Conservation (phyloP, 805 yeast genomes). For the Metschnikowia rubicola region DNA sequence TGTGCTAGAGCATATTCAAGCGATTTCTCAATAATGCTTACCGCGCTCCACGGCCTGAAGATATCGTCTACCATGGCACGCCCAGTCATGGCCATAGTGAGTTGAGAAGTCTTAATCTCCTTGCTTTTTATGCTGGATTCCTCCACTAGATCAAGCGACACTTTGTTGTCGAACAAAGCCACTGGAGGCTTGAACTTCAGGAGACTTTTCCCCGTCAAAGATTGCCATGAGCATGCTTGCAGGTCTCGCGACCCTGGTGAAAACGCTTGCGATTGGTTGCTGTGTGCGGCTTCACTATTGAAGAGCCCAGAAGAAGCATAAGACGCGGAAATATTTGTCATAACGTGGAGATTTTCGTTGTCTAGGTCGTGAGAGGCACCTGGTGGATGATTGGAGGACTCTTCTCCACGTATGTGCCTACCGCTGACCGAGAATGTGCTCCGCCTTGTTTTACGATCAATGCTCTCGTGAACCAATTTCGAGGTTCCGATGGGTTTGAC, state of each 20-base stretch:
- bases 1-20: constrained; percentile 53
- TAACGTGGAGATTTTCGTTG: constrained; percentile 30
- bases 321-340: constrained; percentile 18
- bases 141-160: constrained; percentile 15
- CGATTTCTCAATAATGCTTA: constrained; percentile 46
- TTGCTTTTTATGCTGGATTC: constrained; percentile 16
- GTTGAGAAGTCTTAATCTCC: constrained; percentile 19
- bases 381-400: background rate
- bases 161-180: background rate
- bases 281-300: background rate
- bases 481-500: no score
- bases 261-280: background rate
- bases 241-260: constrained; percentile 12
- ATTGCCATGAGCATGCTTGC: constrained; percentile 5
- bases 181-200: background rate
- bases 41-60: constrained; percentile 55
- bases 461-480: no score
- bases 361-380: constrained; percentile 26
- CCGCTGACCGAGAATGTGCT: no score
- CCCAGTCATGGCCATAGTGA: constrained; percentile 24
- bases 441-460: no score
- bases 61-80: constrained; percentile 1
- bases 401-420: no score
- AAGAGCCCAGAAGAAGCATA: constrained; percentile 11
- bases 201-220: constrained; percentile 4